Base-by-base conservation (phyloP, 2,329 filamentous ascomycete species). In the Aspergillus puulaauensis region DNA sequence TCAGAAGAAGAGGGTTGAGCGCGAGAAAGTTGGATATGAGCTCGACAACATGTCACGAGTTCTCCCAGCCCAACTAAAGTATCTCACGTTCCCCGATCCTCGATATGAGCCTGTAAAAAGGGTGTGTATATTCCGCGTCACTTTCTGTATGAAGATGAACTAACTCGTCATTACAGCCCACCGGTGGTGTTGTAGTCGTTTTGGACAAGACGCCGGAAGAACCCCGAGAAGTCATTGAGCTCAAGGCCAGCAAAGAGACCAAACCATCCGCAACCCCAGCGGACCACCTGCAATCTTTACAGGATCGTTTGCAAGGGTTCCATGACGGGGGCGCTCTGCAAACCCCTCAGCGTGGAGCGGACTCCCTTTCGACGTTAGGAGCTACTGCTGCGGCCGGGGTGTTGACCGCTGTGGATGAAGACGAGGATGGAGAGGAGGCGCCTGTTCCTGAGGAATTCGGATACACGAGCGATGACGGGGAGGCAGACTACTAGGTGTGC, bases 21-120 rank as follows among this genome's bases (percentile, higher is more conserved):
- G 95, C 80, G 95, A 99, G 80, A 98, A 96, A 84, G 85, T 96
- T 58, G 95, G 95, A 66, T 97, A 95, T 73, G 92, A 97, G 63
- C 84, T 99, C 61, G 90, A 95, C 72, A 99, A 99, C 81, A 96
- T 99, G 91, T 96, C 90, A 54, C 86, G 95, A 67, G 92, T 99
- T 37, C 85, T 99, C 48, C 95, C 93, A 1, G 86, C 86, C 47
- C 95, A 99, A 79, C 85, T 98, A 70, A 96, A 96, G 80, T 97
- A 93, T 75, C 91, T 99, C 70, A 96, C 87, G 75, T 96, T 99
- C 82, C 86, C 91, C 49, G 85, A 90, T 62, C 90, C 90, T 46
- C 88, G 96, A 66, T 99, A 97, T 77, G 91, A 90, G 82, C 93
- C 95, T 37, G 93, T 98, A 62, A 91, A 90, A 80, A 88, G 96